These are phyloP conservation scores for Periconia digitata DNA, from an alignment of 2,329 filamentous ascomycete species.

Conservation along the genomic window DNA sequence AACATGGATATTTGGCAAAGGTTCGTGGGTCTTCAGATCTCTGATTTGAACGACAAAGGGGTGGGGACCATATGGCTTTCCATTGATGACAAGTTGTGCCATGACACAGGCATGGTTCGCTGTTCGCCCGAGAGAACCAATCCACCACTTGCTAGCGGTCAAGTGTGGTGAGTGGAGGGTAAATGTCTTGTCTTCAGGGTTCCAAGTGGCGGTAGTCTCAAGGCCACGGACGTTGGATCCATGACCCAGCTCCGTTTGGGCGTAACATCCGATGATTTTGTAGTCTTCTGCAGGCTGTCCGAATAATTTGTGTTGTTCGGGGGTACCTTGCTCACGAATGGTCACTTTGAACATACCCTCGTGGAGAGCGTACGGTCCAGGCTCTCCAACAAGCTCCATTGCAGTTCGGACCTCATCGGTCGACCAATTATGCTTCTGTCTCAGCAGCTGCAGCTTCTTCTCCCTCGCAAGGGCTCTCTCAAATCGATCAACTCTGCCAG, in stretches of 20 bases:
- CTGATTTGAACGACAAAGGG: constrained; percentile 75
- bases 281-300: constrained; percentile 69
- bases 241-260: constrained; percentile 78
- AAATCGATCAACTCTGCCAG: constrained; percentile 68
- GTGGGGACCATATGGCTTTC: constrained; percentile 72
- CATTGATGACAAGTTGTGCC: constrained; percentile 71
- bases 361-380: constrained; percentile 73
- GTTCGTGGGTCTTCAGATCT: constrained; percentile 54
- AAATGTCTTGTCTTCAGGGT: constrained; percentile 72
- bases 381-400: constrained; percentile 70
- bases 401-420: constrained; percentile 65
- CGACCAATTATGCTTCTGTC: constrained; percentile 67
- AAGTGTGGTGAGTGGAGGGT: constrained; percentile 72
- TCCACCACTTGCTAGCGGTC: constrained; percentile 84
- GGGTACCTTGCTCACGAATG: constrained; percentile 69
- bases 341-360: constrained; percentile 72
- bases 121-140: constrained; percentile 73
- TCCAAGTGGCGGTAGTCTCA: constrained; percentile 74
- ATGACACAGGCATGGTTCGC: constrained; percentile 80
- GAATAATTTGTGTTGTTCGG: constrained; percentile 74
- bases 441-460: constrained; percentile 69
- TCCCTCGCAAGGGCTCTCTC: constrained; percentile 69
- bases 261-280: constrained; percentile 76
- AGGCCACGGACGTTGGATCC: constrained; percentile 67
- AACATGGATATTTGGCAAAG: constrained; percentile 61